Base-by-base conservation (phyloP, 2,329 filamentous ascomycete genomes). In the Penicillium freii region DNA sequence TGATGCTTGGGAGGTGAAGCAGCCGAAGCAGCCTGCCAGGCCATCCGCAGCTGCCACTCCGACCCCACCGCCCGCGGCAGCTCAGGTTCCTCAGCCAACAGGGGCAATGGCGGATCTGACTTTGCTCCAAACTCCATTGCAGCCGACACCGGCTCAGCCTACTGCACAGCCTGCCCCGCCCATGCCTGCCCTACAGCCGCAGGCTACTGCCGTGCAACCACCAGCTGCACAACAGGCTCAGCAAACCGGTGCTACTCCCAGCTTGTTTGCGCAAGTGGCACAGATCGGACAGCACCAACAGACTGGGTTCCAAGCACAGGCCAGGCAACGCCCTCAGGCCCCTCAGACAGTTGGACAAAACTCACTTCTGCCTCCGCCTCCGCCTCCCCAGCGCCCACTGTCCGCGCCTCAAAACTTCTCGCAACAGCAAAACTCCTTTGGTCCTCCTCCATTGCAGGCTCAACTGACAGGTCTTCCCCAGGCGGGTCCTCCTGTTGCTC, bases 1-100 rank as follows among this genome's bases (percentile, higher is more conserved):
- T 69, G 91, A 97, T 78, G 94, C 94, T 9, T 99, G 94, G 94
- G 91, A 95, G 68, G 88, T 96, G 49, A 97, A 97, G 77, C 90
- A 91, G 19, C 84, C 88, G 15, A 88, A 86, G 70, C 83, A 87
- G 54, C 65, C 75, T 33, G 66, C 80, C 23, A 67, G 77, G 17
- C 66, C 77, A 15, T 67, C 80, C 19, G 67, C 77, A 15, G 63
- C 76, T 25, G 62, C 76, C 29, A 56, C 64, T 27, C 43, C 69
- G 25, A 62, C 59, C 23, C 61, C 66, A 25, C 57, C 66, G 2
- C 71, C 75, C 8, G 68, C 75, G 11, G 68, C 77, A 25, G 59
- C 62, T 51, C 66, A 68, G 29, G 59, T 67, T 19, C 57, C 66
- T 10, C 66, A 68, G 51, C 77, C 90, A 56, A 88, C 89, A 27